Evolutionary conservation across 2,329 filamentous ascomycete genomes (phyloP), one percentile per base, ranked within the genome.

Genomic region (Botrytis squamosa): DNA sequence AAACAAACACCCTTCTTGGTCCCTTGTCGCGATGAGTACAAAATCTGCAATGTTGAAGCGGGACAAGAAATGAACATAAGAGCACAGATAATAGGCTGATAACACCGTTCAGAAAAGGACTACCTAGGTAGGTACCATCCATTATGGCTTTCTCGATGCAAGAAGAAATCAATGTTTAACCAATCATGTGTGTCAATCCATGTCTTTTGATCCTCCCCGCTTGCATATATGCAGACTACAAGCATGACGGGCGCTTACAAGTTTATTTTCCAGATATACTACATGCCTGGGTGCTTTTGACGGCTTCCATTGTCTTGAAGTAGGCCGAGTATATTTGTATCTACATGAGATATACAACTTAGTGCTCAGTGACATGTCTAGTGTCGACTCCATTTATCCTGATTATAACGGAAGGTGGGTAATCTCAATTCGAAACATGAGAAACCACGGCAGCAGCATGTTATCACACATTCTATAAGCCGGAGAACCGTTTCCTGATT

Each of bases 171-270:
- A 52, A 38, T 38, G 10, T 33, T 55, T 2, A 46, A 4, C 70
- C 70, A 72, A 67, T 72, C 38, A 38, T 59, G 22, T 59, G 8
- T 25, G 25, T 55, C 70, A 55, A 67, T 33, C 63, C 44, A 52
- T 67, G 46, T 72, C 70, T 67, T 72, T 72, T 55, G 70, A 67
- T 72, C 62, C 69, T 49, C 55, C 63, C 60, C 63, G 59, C 60
- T 42, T 67, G 70, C 70, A 72, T 57, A 66, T 42, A 57, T 69
- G 66, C 52, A 38, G 66, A 52, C 29, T n/a, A 44, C 46, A 67
- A 44, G 70, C 46, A 57, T 46, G 42, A 36, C 38, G 44, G 70
- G 70, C 70, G 70, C 70, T 72, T 72, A 72, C 44, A 57, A 67
- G n/a, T 66, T 55, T 71, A 20, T 62, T 25, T 46, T 44, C 33